Base-by-base conservation (phyloP, 192 early-diverging fungal genomes). In the Mortierella antarctica region DNA sequence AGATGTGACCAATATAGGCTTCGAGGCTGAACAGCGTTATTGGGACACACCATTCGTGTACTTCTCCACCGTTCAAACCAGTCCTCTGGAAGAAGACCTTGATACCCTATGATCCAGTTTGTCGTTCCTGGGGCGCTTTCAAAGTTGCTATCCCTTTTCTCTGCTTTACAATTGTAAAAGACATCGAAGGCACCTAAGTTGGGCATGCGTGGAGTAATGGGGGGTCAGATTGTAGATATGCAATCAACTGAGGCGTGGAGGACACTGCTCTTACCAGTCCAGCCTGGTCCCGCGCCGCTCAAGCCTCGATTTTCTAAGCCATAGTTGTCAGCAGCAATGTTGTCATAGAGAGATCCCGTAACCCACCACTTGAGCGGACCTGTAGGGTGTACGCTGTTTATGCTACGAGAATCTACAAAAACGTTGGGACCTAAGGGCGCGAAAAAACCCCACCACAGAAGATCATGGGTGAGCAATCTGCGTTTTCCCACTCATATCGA, bases 1-100 rank as follows among this genome's bases (percentile, higher is more conserved):
- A 80, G 23, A 40, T 80, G 77, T 13, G 69, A 57, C 77, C 77
- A 80, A 42, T 80, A 80, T 14, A 80, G 20, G 52, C 77, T 80
- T 7, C 77, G 65, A 15, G 77, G 77, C 6, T 72, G 40, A 1
- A 72, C 23, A 1, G 65, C 70, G 18, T 1, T 5, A 18, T 18
- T 45, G 41, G 55, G 60, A 0, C 48, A 65, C 0, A 68, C 40
- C 11, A 48, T 6, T 1, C 0, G 1, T 9, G 64, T 47, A 12
- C 1, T 8, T 10, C 60, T 57, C 7, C 42, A 65, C 68, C 77
- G 47, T 72, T 72, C 41, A 48, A 1, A 2, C 31, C 53, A n/a
- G 67, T 40, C 44, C 5, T 62, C 18, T 5, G 49, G 45, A 15
- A 80, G 5, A 2, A 53, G 54, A 1, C 77, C 77, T 41, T 63